Percentiles rank a stretch among this genome's conserved stretches.
Conservation (phyloP, 2,329 filamentous ascomycete genomes). For the Diaporthe citriasiana region DNA sequence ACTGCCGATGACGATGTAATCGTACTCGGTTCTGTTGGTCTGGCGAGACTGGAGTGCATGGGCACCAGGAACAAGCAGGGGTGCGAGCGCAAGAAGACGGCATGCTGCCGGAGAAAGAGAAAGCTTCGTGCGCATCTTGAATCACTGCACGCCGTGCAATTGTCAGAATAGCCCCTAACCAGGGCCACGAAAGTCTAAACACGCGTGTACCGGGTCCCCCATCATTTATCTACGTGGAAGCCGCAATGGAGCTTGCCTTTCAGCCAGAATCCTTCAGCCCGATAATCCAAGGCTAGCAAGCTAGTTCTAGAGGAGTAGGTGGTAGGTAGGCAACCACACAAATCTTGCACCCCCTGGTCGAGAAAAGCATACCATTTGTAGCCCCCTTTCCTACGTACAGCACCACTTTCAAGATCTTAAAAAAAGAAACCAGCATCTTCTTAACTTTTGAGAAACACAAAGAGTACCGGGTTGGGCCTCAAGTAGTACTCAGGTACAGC, state of each 20-base stretch:
- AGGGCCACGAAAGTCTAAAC: background rate
- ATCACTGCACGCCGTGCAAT: background rate
- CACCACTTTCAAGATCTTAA: no score
- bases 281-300: slow-evolving; percentile 9
- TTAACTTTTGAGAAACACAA: no score
- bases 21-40: slow-evolving; percentile 15
- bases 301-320: background rate
- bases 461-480: no score
- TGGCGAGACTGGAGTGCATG: background rate
- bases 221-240: slow-evolving; percentile 2
- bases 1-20: slow-evolving; percentile 34
- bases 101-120: slow-evolving; percentile 4
- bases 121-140: background rate
- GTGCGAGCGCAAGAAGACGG: background rate
- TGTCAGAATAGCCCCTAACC: background rate
- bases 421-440: no score
- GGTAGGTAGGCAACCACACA: background rate
- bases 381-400: no score
- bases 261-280: slow-evolving; percentile 12
- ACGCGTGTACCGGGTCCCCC: background rate
- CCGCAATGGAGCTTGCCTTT: background rate
- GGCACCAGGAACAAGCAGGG: background rate
- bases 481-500: no score
- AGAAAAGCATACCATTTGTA: no score
- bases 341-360: no score